These are phyloP conservation scores for Apiotrichum akiyoshidainum DNA, from an alignment of 1,284 basidiomycete genomes.

Conservation along the genomic window DNA sequence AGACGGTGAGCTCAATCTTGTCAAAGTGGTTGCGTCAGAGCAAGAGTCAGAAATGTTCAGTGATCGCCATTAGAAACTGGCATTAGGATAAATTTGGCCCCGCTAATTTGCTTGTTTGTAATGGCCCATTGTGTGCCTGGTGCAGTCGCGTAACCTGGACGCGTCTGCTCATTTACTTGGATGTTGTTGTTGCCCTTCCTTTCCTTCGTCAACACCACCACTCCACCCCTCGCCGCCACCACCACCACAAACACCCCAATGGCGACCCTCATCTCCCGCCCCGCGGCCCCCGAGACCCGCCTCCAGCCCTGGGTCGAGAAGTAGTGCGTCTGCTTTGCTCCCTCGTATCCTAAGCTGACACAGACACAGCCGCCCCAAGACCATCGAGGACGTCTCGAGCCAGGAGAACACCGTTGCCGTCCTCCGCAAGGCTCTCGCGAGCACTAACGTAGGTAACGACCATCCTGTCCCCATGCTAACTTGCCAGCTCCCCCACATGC, in stretches of 20 bases:
- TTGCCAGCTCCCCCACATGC: conserved; percentile 90
- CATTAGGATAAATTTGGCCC: background rate
- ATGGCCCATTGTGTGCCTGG: background rate
- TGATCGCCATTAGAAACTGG: background rate
- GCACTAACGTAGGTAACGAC: conserved; percentile 72
- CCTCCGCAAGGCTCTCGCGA: conserved; percentile 81
- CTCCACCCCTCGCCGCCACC: background rate
- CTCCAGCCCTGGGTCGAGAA: conserved; percentile 97
- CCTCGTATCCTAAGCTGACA: background rate
- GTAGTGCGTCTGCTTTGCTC: conserved; percentile 70
- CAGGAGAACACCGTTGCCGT: conserved; percentile 96
- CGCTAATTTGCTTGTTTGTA: background rate
- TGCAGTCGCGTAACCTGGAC: conserved; percentile 11
- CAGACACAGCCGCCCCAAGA: conserved; percentile 77
- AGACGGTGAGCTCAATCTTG: background rate
- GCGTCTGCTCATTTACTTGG: conserved; percentile 9
- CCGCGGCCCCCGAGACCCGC: conserved; percentile 49
- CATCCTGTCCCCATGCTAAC: background rate
- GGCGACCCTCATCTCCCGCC: conserved; percentile 8
- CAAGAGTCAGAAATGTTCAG: no score
- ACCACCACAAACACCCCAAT: conserved; percentile 1
- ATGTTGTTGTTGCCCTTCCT: background rate
- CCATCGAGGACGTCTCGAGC: conserved; percentile 94
- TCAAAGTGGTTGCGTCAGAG: background rate
- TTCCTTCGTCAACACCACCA: background rate